These are phyloP conservation scores for Tuber microsphaerosporum DNA, from an alignment of 495 filamentous ascomycete species.

Conservation along the genomic window DNA sequence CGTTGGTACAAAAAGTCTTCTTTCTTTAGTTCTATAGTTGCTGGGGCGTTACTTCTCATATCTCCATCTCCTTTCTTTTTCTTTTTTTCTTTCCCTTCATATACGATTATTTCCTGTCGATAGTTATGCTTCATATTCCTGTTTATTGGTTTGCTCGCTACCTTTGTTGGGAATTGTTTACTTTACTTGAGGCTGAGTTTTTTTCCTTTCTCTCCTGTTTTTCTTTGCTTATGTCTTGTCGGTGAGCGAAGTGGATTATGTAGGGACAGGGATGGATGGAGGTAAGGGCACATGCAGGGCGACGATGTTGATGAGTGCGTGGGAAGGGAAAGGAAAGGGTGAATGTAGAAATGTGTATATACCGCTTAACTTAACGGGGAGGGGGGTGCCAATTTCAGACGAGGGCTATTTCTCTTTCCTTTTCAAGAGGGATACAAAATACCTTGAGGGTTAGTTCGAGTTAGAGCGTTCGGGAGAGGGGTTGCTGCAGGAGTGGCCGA, in stretches of 20 bases:
- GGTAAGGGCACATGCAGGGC: slow-evolving; percentile 61
- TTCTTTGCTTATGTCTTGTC: slow-evolving; percentile 10
- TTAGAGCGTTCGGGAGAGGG: not conserved
- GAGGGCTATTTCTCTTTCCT: not conserved
- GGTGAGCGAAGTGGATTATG: slow-evolving; percentile 7
- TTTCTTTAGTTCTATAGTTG: not conserved
- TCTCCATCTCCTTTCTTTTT: not conserved
- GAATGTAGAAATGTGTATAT: not conserved
- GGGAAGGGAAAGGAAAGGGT: slow-evolving; percentile 13
- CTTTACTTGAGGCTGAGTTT: not conserved
- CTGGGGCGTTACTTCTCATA: not conserved
- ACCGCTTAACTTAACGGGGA: slow-evolving; percentile 8
- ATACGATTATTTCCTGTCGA: not conserved
- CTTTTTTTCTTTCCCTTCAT: not conserved
- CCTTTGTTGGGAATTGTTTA: not conserved
- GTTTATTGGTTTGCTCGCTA: not conserved
- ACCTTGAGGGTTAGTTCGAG: not conserved
- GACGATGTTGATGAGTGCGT: slow-evolving; percentile 37
- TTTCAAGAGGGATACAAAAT: not conserved
- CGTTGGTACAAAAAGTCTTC: not conserved
- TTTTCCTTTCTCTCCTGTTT: not conserved
- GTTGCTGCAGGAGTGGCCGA: not conserved
- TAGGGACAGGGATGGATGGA: slow-evolving; percentile 44
- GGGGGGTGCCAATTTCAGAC: slow-evolving; percentile 12
- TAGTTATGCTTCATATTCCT: not conserved